Evolutionary conservation across 1,284 basidiomycete species (phyloP), one percentile per base, ranked within the genome.

Genomic region (Pseudozyma sp.): DNA sequence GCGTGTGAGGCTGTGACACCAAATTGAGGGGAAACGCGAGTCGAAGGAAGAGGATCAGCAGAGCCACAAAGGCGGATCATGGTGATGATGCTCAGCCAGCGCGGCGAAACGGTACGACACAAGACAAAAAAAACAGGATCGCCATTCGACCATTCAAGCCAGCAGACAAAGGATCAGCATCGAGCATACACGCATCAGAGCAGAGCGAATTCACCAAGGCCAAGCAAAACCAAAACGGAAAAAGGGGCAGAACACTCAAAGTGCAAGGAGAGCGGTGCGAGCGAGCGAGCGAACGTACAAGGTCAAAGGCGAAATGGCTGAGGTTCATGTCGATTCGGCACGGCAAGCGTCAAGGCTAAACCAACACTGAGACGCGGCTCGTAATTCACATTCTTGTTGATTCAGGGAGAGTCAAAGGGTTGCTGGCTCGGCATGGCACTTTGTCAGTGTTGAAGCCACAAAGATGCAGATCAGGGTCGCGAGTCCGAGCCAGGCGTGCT

Each of bases 121-220:
- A 8, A 40, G 39, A n/a, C 12, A n/a, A 12, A 8, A 64, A 49
- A 58, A 59, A 57, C 52, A 48, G 43, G 36, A 52, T 38, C 12
- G 42, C 34, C 49, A 43, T 12, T 40, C 39, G 16, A n/a, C 39
- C 39, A 13, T 40, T 40, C 39, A 40, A 40, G 39, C 39, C 39
- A 40, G 39, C 16, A 11, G 45, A 12, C 12, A 47, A 25, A 18
- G 19, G 45, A 47, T 47, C 45, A 47, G 45, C 45, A 21, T 21
- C 16, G 11, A n/a, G 16, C 39, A 40, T 40, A 40, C 39, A n/a
- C 39, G 16, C 39, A 40, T n/a, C 11, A 40, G 39, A n/a, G 39
- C 39, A 40, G 25, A 31, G 25, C 39, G 9, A 12, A n/a, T 40
- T 13, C 39, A 40, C 12, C 12, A 3, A 40, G 12, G 39, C 39